Conservation (phyloP, 495 filamentous ascomycete genomes). For the Aspergillus heteromorphus region DNA sequence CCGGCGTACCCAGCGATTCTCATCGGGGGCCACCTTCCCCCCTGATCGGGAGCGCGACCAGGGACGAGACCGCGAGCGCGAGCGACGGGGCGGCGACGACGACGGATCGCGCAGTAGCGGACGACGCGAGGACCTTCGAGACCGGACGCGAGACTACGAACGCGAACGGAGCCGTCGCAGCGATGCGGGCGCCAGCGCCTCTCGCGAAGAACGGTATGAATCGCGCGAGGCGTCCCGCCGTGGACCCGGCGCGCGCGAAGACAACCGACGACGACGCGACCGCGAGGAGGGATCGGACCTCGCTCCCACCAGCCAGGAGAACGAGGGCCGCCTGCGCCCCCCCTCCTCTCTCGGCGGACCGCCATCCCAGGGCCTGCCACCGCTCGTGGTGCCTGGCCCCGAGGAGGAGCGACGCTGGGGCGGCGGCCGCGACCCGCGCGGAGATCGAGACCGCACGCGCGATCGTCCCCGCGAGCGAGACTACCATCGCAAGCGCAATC, state of each 20-base stretch:
- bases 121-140: constrained; percentile 35
- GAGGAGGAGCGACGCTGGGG: constrained; percentile 36
- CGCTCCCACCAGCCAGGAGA: constrained; percentile 20
- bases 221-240: constrained; percentile 33
- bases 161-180: constrained; percentile 39
- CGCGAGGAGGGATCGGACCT: constrained; percentile 28
- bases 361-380: constrained; percentile 29
- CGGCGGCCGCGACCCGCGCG: constrained; percentile 33
- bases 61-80: constrained; percentile 25
- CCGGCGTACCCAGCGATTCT: constrained; percentile 22
- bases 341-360: constrained; percentile 34
- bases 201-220: constrained; percentile 35
- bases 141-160: constrained; percentile 30
- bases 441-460: constrained; percentile 35
- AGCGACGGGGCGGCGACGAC: constrained; percentile 30
- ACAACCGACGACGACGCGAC: constrained; percentile 34
- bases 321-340: constrained; percentile 38
- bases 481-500: constrained; percentile 34
- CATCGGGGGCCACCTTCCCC: constrained; percentile 13
- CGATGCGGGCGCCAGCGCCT: constrained; percentile 24
- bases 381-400: constrained; percentile 20
- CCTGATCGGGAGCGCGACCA: constrained; percentile 24
- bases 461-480: constrained; percentile 40
- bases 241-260: constrained; percentile 33
- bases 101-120: constrained; percentile 20